These are phyloP conservation scores for Ustilago bromivora DNA, from an alignment of 1,284 basidiomycete species.

Conservation along the genomic window DNA sequence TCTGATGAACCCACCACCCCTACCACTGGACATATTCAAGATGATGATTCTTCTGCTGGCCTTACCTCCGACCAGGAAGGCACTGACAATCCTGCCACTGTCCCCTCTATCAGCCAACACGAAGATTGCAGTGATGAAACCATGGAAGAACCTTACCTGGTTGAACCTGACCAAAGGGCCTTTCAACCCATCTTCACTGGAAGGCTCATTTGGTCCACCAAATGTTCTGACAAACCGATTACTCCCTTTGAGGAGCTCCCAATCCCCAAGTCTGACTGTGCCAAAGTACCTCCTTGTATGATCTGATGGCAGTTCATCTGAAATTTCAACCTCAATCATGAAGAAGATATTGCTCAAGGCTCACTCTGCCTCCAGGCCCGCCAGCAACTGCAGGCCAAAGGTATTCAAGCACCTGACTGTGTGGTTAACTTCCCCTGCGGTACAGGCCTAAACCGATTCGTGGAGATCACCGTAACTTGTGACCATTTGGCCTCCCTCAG, in stretches of 20 bases:
- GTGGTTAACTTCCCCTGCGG: background rate
- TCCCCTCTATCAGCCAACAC: no score
- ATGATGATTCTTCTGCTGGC: no score
- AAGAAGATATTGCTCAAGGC: background rate
- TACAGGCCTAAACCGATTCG: background rate
- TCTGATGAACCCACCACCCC: no score
- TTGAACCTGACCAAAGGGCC: no score
- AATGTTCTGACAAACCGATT: background rate
- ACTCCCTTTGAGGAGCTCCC: conserved; percentile 2
- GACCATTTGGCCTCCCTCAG: no score
- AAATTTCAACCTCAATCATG: background rate
- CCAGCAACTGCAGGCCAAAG: background rate
- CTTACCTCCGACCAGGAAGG: no score
- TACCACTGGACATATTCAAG: no score
- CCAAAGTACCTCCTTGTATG: background rate
- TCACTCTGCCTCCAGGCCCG: background rate
- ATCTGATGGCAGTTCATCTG: conserved; percentile 3
- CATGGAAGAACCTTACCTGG: no score
- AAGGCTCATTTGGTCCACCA: no score
- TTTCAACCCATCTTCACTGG: no score
- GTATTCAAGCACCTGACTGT: background rate
- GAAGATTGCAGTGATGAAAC: no score
- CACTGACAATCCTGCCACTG: no score
- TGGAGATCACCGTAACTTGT: background rate
- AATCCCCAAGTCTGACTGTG: background rate